Percentiles rank a stretch among this genome's conserved stretches.
phyloP scores from a whole-genome alignment of 345 rosid species.

The Iberis pinnata region DNA sequence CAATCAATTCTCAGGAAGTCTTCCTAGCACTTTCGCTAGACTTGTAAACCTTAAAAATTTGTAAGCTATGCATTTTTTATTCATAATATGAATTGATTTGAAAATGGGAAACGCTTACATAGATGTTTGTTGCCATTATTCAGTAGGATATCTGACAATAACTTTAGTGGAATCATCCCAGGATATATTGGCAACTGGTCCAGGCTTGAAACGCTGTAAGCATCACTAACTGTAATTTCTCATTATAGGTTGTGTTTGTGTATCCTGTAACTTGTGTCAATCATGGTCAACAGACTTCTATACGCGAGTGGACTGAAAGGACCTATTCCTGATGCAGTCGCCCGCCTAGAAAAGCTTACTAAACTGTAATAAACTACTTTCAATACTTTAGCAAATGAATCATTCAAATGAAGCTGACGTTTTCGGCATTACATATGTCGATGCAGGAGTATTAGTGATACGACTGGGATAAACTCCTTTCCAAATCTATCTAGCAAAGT shows the following conservation, averaged over 20 bases:
- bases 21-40: conserved; percentile 31
- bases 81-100: too few species aligned
- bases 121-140: not conserved
- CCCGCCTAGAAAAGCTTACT: conserved; percentile 26
- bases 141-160: conserved; percentile 70
- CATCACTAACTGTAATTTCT: not conserved
- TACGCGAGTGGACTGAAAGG: conserved; percentile 43
- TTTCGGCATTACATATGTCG: not conserved
- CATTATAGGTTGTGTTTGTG: not conserved
- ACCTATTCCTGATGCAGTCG: conserved; percentile 39
- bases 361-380: conserved; percentile 30
- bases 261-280: too few species aligned
- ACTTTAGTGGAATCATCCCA: conserved; percentile 59
- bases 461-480: conserved; percentile 32
- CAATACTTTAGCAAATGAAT: not conserved
- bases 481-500: conserved; percentile 34
- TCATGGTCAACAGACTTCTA: too few species aligned
- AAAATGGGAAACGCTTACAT: too few species aligned
- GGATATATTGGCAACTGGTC: conserved; percentile 53
- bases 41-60: conserved; percentile 24
- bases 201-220: conserved; percentile 53
- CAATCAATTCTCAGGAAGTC: conserved; percentile 33
- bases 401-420: not conserved
- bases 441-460: conserved; percentile 46
- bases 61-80: conserved; percentile 10